Evolutionary conservation across 768 basidiomycete genomes (phyloP).

Genomic region (Asterophora lycoperdoides): DNA sequence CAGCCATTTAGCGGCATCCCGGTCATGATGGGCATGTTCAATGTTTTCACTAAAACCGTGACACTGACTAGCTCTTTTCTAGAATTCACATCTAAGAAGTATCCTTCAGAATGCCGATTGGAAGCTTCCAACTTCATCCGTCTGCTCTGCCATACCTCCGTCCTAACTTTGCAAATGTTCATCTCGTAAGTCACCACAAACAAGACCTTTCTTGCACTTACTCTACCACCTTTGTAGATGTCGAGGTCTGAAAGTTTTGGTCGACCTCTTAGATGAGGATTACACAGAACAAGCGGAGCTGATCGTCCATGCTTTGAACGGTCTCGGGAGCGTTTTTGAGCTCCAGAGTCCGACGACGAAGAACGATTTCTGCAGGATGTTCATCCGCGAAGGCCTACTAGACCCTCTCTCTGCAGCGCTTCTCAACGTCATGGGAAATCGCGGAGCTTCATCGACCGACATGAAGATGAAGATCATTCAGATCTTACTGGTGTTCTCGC

Average conservation of each 20-base stretch:
- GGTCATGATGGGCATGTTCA: slow-evolving; percentile 77
- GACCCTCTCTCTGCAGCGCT: slow-evolving; percentile 91
- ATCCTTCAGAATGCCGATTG: slow-evolving; percentile 87
- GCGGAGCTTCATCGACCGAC: slow-evolving; percentile 58
- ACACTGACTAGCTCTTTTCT: slow-evolving; percentile 5
- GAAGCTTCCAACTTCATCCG: slow-evolving; percentile 96
- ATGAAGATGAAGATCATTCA: slow-evolving; percentile 89
- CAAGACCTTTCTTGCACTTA: not conserved
- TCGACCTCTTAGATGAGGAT: slow-evolving; percentile 95
- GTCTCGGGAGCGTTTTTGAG: slow-evolving; percentile 93
- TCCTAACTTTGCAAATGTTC: slow-evolving; percentile 96
- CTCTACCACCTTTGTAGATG: slow-evolving; percentile 48
- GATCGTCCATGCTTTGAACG: slow-evolving; percentile 89
- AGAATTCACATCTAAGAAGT: slow-evolving; percentile 94
- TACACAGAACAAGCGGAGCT: slow-evolving; percentile 89
- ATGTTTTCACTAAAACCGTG: not conserved
- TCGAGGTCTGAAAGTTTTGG: slow-evolving; percentile 89
- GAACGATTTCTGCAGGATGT: slow-evolving; percentile 98
- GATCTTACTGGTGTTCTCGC: slow-evolving; percentile 87
- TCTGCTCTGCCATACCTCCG: slow-evolving; percentile 86
- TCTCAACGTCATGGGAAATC: slow-evolving; percentile 79
- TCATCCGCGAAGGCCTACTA: slow-evolving; percentile 90
- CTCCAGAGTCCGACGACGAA: slow-evolving; percentile 94
- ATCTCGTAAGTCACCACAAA: slow-evolving; percentile 69
- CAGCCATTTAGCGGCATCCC: slow-evolving; percentile 71